phyloP scores from a whole-genome alignment of 2,329 filamentous ascomycete genomes.

The Botrytis byssoidea region DNA sequence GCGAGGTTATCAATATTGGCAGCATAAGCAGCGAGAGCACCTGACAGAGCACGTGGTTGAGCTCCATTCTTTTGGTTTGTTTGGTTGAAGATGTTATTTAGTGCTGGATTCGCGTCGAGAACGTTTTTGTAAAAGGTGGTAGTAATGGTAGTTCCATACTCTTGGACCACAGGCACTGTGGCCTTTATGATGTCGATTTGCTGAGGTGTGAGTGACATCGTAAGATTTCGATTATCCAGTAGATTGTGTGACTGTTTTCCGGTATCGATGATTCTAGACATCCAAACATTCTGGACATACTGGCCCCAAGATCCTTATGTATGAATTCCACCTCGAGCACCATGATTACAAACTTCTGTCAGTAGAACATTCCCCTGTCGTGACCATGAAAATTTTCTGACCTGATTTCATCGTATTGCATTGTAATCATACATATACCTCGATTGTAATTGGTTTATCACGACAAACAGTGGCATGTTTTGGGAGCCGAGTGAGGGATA shows the following conservation, averaged over 20 bases:
- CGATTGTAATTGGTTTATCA: not conserved
- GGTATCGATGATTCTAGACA: not conserved
- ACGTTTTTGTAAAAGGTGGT: slow-evolving; percentile 69
- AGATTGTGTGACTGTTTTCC: too few species aligned
- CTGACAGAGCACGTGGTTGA: slow-evolving; percentile 68
- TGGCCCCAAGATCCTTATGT: not conserved
- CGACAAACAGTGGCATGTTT: not conserved
- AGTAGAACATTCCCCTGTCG: not conserved
- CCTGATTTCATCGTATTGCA: not conserved
- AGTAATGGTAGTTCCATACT: slow-evolving; percentile 70
- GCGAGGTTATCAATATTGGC: slow-evolving; percentile 68
- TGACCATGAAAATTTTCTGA: not conserved
- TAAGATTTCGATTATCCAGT: slow-evolving; percentile 21
- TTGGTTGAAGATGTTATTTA: slow-evolving; percentile 70
- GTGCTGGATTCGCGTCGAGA: slow-evolving; percentile 59
- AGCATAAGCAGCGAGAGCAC: slow-evolving; percentile 70
- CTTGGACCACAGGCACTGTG: slow-evolving; percentile 69
- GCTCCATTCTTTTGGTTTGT: slow-evolving; percentile 66
- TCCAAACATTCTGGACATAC: not conserved
- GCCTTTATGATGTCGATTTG: slow-evolving; percentile 74
- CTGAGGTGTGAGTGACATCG: slow-evolving; percentile 53
- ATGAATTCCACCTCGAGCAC: not conserved
- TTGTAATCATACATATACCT: not conserved
- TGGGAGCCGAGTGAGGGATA: not conserved
- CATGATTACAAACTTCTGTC: not conserved